Evolutionary conservation across 23 red algal species (phyloP), one percentile per base, ranked within the genome.

Genomic region (Agarophyton chilense): DNA sequence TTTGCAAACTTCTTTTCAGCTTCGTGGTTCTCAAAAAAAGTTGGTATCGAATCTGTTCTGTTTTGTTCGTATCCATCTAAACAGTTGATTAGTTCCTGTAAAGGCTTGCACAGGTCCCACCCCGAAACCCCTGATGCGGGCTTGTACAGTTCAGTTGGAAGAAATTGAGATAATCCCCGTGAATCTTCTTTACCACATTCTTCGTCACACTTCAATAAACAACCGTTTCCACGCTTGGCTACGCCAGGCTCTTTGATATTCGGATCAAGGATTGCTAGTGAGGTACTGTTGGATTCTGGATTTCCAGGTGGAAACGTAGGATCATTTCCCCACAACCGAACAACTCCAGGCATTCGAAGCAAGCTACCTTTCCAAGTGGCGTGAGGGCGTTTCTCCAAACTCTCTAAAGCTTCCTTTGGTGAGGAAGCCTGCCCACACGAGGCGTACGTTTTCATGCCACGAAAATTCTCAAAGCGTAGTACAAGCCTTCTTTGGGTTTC

Each of bases 21-120:
- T 34, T 85, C 85, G 38, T 87, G 56, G 70, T 81, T 89, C 41
- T 84, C 90, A 55, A 98, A 98, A 54, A 94, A 94, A 31, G 88
- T 90, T 31, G 95, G 95, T 12, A 87, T 94, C 14, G 87, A 89
- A 19, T 64, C 50, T 29, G 67, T 44, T 42, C 38, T 60, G 25
- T 45, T 53, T 21, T 38, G 40, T 29, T 86, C 73, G 13, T 79
- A 17, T 25, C 72, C 64, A 40, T 80, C 75, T 33, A 89, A 65
- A 25, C 54, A 44, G 21, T 65, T 68, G 39, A 92, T 67, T 40
- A 81, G 68, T 28, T 81, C 58, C 1, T 65, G 29, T 38, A 65
- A 38, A 36, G 60, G 60, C 29, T 36, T 36, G 2, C 13, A 7
- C 14, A 14, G 60, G 4, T 65, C 60, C 29, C 32, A 36, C 34